Evolutionary conservation across 1,284 basidiomycete genomes (phyloP).

Genomic region (Heterobasidion annosum): DNA sequence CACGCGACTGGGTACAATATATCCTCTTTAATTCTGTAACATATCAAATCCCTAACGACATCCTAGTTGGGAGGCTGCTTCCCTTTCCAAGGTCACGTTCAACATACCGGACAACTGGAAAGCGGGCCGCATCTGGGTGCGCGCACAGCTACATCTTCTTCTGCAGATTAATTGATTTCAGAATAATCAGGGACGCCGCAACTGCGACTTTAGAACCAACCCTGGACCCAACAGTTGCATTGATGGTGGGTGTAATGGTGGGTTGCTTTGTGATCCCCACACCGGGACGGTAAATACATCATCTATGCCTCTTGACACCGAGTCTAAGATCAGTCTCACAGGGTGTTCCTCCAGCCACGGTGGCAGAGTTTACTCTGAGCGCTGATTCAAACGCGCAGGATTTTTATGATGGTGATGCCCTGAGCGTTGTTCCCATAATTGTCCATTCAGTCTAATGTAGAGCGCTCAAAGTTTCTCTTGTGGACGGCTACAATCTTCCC

Average conservation of each 20-base stretch:
- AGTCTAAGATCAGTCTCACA: constrained; percentile 4
- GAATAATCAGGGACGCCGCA: constrained; percentile 19
- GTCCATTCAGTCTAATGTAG: neutral
- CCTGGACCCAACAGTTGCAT: constrained; percentile 15
- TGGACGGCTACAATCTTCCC: constrained; percentile 38
- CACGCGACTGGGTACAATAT: constrained; percentile 19
- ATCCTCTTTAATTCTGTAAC: neutral
- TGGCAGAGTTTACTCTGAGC: constrained; percentile 36
- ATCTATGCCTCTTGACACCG: neutral
- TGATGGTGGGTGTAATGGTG: constrained; percentile 18
- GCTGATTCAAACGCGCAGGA: constrained; percentile 19
- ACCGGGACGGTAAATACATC: constrained; percentile 12
- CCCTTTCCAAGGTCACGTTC: constrained; percentile 21
- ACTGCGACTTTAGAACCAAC: constrained; percentile 28
- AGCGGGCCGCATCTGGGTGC: constrained; percentile 29
- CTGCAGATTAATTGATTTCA: neutral
- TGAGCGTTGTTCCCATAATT: neutral
- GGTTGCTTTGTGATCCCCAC: constrained; percentile 13
- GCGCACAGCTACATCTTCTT: neutral
- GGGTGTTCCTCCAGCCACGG: constrained; percentile 35
- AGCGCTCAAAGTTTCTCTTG: neutral
- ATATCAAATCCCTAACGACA: constrained; percentile 3
- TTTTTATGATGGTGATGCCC: constrained; percentile 29
- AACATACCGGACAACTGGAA: constrained; percentile 27
- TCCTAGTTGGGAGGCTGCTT: constrained; percentile 22